A percentile compares a stretch with the other conserved stretches of the same genome.
Conservation (phyloP, 495 filamentous ascomycete species). For the Aspergillus affinis region DNA sequence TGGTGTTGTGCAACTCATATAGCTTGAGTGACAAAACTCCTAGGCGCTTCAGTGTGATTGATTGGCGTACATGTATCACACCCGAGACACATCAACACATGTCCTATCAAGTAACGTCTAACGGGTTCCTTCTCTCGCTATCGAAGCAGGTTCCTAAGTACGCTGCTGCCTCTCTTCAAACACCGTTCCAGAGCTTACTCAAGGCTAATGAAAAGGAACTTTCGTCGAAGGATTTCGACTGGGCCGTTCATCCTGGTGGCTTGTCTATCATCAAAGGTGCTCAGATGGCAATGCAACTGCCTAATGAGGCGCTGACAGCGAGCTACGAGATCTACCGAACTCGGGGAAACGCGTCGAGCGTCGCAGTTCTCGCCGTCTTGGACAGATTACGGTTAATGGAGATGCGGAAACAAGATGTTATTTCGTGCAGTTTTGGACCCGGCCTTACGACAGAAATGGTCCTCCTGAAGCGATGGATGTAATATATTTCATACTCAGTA, state of each 20-base stretch:
- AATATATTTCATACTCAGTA: not conserved
- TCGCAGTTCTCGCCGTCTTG: not conserved
- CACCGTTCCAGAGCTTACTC: not conserved
- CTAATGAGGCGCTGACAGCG: not conserved
- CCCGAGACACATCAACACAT: constrained; percentile 44
- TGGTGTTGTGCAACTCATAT: constrained; percentile 55
- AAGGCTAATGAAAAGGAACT: not conserved
- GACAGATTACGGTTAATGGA: constrained; percentile 49
- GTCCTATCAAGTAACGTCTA: constrained; percentile 11
- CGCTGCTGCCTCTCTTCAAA: not conserved
- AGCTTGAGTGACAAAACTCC: constrained; percentile 23
- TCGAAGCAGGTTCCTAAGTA: constrained; percentile 25
- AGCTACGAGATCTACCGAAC: not conserved
- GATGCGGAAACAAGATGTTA: constrained; percentile 49
- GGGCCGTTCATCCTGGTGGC: constrained; percentile 69
- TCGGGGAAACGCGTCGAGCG: not conserved
- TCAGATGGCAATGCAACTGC: constrained; percentile 37
- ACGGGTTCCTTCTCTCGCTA: not conserved
- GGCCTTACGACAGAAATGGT: constrained; percentile 65
- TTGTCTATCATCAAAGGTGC: constrained; percentile 62
- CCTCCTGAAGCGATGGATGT: constrained; percentile 33
- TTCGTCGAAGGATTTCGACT: constrained; percentile 56
- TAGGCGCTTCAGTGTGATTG: constrained; percentile 55
- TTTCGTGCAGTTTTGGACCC: constrained; percentile 66
- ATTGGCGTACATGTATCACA: constrained; percentile 49